These are phyloP conservation scores for Escallonia rubra DNA, from an alignment of 129 eudicot genomes.

Conservation along the genomic window DNA sequence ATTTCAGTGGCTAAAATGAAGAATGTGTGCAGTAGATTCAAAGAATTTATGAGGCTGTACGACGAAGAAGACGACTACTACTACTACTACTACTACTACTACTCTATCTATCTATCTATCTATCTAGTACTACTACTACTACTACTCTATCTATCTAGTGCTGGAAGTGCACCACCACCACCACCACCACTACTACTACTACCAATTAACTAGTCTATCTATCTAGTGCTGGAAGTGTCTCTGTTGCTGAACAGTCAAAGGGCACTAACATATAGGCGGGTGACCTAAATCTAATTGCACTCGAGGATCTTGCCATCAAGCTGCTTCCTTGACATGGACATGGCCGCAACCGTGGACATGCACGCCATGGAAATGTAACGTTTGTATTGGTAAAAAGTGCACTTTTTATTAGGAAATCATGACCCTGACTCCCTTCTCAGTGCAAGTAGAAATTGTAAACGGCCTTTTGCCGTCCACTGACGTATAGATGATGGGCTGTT, in stretches of 20 bases:
- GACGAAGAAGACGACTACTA: too few relatives aligned
- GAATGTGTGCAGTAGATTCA: not conserved
- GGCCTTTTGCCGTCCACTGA: not conserved
- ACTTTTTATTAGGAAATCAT: too few relatives aligned
- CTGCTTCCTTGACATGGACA: not conserved
- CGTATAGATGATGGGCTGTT: not conserved
- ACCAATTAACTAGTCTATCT: too few relatives aligned
- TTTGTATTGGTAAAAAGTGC: too few relatives aligned
- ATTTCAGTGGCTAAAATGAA: not conserved
- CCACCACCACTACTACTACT: too few relatives aligned
- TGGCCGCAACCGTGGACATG: not conserved
- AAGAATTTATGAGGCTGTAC: too few relatives aligned
- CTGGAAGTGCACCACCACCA: too few relatives aligned
- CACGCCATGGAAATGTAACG: not conserved
- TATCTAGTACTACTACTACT: too few relatives aligned
- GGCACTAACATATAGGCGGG: slow-evolving; percentile 13
- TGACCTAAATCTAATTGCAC: slow-evolving; percentile 9
- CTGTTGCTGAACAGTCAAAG: not conserved
- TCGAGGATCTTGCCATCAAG: not conserved
- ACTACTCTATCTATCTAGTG: too few relatives aligned
- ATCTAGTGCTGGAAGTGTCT: not conserved
- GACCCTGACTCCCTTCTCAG: too few relatives aligned
- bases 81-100: too few relatives aligned
- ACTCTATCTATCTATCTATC: too few relatives aligned
- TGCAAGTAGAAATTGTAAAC: not conserved